These are phyloP conservation scores for Brettanomyces anomalus DNA, from an alignment of 805 yeast species.

Conservation along the genomic window DNA sequence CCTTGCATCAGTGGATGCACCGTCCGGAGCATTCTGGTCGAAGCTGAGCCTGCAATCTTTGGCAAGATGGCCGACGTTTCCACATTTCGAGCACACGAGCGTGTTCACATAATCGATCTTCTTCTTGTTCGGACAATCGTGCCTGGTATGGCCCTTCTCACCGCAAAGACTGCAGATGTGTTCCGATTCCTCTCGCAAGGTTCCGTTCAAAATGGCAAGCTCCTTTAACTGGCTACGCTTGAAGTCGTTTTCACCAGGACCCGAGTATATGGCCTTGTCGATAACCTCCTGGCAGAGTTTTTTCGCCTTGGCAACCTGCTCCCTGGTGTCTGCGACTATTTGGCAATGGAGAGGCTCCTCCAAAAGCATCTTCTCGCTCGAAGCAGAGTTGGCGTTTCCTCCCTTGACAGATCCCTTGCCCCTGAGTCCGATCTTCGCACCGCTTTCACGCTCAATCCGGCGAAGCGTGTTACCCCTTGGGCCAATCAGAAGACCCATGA, in stretches of 20 bases:
- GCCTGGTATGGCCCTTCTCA: constrained; percentile 52
- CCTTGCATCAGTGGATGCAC: too few species aligned
- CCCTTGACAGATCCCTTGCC: constrained; percentile 96
- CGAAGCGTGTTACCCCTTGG: constrained; percentile 92
- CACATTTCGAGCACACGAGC: constrained; percentile 71
- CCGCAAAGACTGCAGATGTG: constrained; percentile 61
- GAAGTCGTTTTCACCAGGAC: constrained; percentile 88
- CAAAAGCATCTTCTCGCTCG: constrained; percentile 42
- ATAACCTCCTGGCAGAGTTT: constrained; percentile 67
- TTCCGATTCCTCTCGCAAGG: constrained; percentile 63
- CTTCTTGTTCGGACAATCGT: constrained; percentile 52
- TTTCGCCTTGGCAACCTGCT: constrained; percentile 66
- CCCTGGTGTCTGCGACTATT: constrained; percentile 75
- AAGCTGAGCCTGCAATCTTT: constrained; percentile 64
- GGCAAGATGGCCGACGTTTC: constrained; percentile 77
- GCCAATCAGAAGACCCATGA: constrained; percentile 83
- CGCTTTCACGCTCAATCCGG: constrained; percentile 72
- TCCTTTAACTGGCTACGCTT: constrained; percentile 88
- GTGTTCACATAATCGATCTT: constrained; percentile 35
- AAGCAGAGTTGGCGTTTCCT: constrained; percentile 53
- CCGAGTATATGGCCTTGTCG: constrained; percentile 76
- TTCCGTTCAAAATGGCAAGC: constrained; percentile 90
- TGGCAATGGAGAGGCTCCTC: constrained; percentile 86
- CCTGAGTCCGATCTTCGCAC: constrained; percentile 83
- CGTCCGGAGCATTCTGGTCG: constrained; percentile 1